Evolutionary conservation across 805 yeast species (phyloP).

Genomic region (Candida andamanensis): DNA sequence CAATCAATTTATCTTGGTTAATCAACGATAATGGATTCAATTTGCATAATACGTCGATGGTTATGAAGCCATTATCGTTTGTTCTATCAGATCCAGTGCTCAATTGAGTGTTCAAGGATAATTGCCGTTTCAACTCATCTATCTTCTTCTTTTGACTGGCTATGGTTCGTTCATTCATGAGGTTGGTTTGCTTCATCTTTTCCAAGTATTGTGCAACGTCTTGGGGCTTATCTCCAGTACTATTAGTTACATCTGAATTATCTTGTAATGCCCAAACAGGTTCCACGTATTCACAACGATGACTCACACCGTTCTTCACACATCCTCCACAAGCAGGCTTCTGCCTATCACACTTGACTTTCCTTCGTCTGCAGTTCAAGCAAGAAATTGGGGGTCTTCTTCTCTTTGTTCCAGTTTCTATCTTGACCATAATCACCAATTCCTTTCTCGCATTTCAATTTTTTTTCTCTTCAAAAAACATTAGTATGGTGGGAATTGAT

Average conservation of each 20-base stretch:
- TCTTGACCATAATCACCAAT: too few species aligned
- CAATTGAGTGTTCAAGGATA: slow-evolving; percentile 17
- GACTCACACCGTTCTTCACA: slow-evolving; percentile 34
- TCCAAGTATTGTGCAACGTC: slow-evolving; percentile 9
- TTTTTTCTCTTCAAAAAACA: too few species aligned
- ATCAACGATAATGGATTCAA: slow-evolving; percentile 5
- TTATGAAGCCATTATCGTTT: slow-evolving; percentile 1
- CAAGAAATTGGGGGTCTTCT: slow-evolving; percentile 38
- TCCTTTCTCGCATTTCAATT: background rate
- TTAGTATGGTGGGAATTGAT: slow-evolving; percentile 46
- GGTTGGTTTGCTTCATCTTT: slow-evolving; percentile 14
- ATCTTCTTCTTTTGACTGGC: slow-evolving; percentile 24
- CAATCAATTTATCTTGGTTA: slow-evolving; percentile 4
- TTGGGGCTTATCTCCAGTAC: background rate
- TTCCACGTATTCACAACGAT: slow-evolving; percentile 35
- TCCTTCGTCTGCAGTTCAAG: slow-evolving; percentile 34
- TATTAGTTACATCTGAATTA: background rate
- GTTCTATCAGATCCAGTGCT: slow-evolving; percentile 4
- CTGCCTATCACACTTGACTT: slow-evolving; percentile 40
- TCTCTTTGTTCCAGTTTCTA: slow-evolving; percentile 19
- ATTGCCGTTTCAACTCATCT: slow-evolving; percentile 26
- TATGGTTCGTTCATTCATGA: slow-evolving; percentile 18
- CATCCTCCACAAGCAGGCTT: slow-evolving; percentile 41
- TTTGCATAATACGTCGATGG: slow-evolving; percentile 6
- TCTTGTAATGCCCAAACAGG: slow-evolving; percentile 29